Evolutionary conservation across 2,329 filamentous ascomycete species (phyloP).

Genomic region (Trichoderma endophyticum): DNA sequence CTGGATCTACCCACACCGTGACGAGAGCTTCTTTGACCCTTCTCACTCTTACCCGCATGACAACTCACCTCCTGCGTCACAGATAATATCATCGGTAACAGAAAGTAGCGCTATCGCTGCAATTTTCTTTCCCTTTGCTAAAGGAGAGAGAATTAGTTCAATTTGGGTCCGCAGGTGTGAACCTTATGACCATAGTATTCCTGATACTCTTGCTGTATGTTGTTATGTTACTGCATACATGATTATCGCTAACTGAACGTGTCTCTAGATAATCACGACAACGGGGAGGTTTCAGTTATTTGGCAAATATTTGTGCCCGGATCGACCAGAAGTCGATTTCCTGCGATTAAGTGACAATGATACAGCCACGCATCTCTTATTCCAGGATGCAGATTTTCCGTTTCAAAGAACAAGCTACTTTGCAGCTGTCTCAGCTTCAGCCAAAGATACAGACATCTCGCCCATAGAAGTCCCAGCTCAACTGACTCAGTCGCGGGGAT

Average conservation of each 20-base stretch:
- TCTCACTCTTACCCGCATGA: not conserved
- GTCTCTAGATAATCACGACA: not conserved
- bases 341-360: not conserved
- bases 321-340: not conserved
- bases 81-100: too few species aligned
- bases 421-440: not conserved
- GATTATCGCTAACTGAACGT: not conserved
- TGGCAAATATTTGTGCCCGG: not conserved
- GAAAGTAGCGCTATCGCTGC: not conserved
- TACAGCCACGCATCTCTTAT: not conserved
- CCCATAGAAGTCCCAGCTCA: not conserved
- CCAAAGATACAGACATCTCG: not conserved
- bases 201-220: not conserved
- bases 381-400: not conserved
- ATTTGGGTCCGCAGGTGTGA: not conserved
- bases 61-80: not conserved
- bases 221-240: not conserved
- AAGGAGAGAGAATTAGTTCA: not conserved
- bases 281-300: not conserved
- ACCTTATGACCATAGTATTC: not conserved
- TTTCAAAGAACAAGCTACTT: not conserved
- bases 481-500: not conserved
- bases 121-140: not conserved
- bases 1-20: not conserved
- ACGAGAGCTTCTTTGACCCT: not conserved